phyloP scores from a whole-genome alignment of 2,329 filamentous ascomycete genomes.

The Hypoxylon sp. region DNA sequence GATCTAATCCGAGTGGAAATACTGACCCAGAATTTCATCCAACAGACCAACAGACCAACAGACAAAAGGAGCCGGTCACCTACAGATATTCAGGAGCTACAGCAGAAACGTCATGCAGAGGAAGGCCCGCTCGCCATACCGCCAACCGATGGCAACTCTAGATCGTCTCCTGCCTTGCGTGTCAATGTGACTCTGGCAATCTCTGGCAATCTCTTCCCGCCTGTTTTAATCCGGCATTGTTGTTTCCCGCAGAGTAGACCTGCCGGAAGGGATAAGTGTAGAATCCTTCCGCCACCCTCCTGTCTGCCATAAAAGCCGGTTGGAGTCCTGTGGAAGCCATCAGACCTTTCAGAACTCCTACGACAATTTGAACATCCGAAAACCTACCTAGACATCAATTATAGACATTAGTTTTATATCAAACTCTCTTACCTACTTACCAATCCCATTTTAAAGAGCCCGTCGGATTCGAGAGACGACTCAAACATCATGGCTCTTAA shows the following conservation, averaged over 20 bases:
- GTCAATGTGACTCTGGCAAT: slow-evolving; percentile 36
- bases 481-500: slow-evolving; percentile 33
- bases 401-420: too few species aligned
- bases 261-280: slow-evolving; percentile 18
- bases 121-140: slow-evolving; percentile 41
- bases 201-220: slow-evolving; percentile 24
- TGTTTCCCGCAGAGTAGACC: slow-evolving; percentile 9
- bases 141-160: slow-evolving; percentile 38
- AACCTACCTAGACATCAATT: slow-evolving; percentile 9
- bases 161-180: slow-evolving; percentile 24
- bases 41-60: slow-evolving; percentile 37
- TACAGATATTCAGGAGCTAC: slow-evolving; percentile 4
- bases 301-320: slow-evolving; percentile 29
- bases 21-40: slow-evolving; percentile 29
- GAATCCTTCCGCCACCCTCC: slow-evolving; percentile 8
- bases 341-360: neutral
- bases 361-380: neutral
- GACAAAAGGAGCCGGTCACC: slow-evolving; percentile 36
- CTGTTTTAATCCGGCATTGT: slow-evolving; percentile 20
- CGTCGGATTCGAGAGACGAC: neutral
- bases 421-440: neutral
- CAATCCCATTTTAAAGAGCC: neutral
- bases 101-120: slow-evolving; percentile 36
- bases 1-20: slow-evolving; percentile 40
- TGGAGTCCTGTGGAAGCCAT: slow-evolving; percentile 3